Conservation (phyloP, 2,329 filamentous ascomycete species). For the Ascochyta pisi region DNA sequence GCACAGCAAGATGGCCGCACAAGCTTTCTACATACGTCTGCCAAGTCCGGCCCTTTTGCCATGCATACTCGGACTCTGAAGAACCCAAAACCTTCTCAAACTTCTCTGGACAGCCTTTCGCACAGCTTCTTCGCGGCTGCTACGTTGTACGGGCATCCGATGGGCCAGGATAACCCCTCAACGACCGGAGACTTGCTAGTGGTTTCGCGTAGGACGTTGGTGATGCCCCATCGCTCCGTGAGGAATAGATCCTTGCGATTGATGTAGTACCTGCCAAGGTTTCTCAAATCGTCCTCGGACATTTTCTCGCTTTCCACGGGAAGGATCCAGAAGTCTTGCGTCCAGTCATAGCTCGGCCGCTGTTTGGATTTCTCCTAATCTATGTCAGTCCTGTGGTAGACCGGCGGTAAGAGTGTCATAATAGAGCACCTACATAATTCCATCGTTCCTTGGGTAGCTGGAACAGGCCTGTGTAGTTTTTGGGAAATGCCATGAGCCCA, state of each 20-base stretch:
- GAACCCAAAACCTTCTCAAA: too few species aligned
- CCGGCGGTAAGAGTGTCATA: neutral
- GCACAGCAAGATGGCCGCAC: too few species aligned
- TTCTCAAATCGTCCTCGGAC: neutral
- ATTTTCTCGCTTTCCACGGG: neutral
- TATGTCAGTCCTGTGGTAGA: neutral
- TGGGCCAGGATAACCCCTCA: slow-evolving; percentile 1
- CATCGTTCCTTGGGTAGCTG: slow-evolving; percentile 27
- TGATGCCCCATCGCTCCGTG: slow-evolving; percentile 1
- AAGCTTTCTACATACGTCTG: too few species aligned
- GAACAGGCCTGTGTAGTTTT: slow-evolving; percentile 22
- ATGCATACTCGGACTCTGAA: neutral
- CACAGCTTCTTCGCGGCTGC: neutral
- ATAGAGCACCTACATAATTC: slow-evolving; percentile 21
- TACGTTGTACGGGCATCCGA: slow-evolving; percentile 1
- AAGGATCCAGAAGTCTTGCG: slow-evolving; percentile 4
- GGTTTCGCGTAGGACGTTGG: neutral
- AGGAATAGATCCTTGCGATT: neutral
- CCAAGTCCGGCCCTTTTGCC: too few species aligned
- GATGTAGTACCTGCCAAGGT: slow-evolving; percentile 1
- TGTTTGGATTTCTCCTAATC: slow-evolving; percentile 7
- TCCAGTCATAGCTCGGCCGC: neutral
- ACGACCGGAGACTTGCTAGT: neutral
- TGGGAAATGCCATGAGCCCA: slow-evolving; percentile 21
- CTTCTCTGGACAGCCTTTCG: neutral